phyloP scores from a whole-genome alignment of 2,329 filamentous ascomycete species.

The Apiospora malaysiana region DNA sequence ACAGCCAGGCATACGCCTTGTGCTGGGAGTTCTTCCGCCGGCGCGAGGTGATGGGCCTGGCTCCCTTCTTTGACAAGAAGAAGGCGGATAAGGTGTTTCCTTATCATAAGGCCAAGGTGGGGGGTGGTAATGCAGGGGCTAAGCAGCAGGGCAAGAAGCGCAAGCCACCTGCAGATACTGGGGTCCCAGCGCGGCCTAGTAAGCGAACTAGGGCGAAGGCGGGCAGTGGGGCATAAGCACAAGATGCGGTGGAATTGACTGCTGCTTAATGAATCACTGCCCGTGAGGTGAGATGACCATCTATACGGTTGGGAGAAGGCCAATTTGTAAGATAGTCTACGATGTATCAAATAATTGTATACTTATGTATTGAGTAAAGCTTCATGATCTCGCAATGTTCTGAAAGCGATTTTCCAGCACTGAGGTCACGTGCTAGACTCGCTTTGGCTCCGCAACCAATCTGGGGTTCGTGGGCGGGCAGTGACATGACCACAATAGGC shows the following conservation, averaged over 20 bases:
- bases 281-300: no score
- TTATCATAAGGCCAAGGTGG: background rate
- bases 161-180: background rate
- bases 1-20: background rate
- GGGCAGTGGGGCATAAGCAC: background rate
- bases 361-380: background rate
- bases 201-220: background rate
- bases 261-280: background rate
- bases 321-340: background rate
- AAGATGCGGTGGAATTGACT: background rate
- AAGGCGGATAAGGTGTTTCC: background rate
- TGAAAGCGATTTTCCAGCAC: background rate
- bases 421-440: background rate
- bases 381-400: background rate
- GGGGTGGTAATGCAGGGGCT: background rate
- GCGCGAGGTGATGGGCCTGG: background rate
- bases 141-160: background rate
- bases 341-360: background rate
- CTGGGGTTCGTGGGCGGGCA: background rate
- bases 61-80: background rate
- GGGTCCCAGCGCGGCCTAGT: background rate
- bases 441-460: background rate
- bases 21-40: conserved; percentile 5
- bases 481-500: background rate
- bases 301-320: no score